These are phyloP conservation scores for Juncus effusus DNA, from an alignment of 176 grass and related monocot genomes.

Conservation along the genomic window DNA sequence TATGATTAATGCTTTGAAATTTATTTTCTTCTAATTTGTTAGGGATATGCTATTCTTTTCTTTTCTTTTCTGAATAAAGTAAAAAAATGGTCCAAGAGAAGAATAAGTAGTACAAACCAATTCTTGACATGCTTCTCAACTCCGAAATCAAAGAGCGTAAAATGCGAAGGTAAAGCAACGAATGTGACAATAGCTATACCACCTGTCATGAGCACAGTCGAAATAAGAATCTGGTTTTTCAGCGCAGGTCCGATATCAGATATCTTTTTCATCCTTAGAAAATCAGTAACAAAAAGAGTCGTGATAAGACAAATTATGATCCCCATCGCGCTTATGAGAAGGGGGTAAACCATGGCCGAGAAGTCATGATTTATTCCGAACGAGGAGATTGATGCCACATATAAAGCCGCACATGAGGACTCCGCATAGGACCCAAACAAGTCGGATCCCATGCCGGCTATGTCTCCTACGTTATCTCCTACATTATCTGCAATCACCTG, in stretches of 20 bases:
- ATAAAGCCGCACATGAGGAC: constrained; percentile 74
- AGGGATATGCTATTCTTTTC: no score
- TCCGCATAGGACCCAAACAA: constrained; percentile 95
- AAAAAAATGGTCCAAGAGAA: no score
- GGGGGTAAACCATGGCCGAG: constrained; percentile 52
- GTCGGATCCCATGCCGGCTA: constrained; percentile 86
- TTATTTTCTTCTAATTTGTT: no score
- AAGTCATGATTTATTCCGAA: constrained; percentile 53
- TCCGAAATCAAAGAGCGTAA: constrained; percentile 68
- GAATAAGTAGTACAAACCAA: constrained; percentile 30
- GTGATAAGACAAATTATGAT: constrained; percentile 58
- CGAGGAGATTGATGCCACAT: constrained; percentile 72
- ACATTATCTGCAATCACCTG: constrained; percentile 91
- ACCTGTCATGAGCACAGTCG: constrained; percentile 66
- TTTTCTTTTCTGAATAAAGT: no score
- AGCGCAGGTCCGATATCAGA: constrained; percentile 35
- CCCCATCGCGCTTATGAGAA: constrained; percentile 54
- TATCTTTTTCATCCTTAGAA: constrained; percentile 17
- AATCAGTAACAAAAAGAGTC: constrained; percentile 52
- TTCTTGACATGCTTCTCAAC: constrained; percentile 44
- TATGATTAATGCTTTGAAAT: no score
- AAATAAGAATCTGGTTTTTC: constrained; percentile 64
- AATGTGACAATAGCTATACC: constrained; percentile 44
- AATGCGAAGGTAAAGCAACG: constrained; percentile 36
- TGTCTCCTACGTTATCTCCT: constrained; percentile 87